A percentile compares a stretch with the other conserved stretches of the same genome.
These are phyloP conservation scores for Elsinoe batatas DNA, from an alignment of 2,329 filamentous ascomycete genomes.

Conservation along the genomic window DNA sequence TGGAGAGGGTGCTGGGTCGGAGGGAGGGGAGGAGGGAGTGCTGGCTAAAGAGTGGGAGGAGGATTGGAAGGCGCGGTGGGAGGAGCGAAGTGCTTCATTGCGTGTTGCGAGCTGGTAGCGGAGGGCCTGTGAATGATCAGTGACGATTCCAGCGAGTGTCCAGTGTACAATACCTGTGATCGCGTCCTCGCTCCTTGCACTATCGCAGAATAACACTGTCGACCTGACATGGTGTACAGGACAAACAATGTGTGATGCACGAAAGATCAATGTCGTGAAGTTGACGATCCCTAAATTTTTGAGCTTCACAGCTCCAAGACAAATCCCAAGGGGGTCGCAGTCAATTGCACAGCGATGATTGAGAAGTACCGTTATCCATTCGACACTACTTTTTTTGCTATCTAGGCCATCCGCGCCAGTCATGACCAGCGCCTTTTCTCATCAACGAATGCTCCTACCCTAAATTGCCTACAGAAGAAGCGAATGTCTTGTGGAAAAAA, in stretches of 20 bases:
- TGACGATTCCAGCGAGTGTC: background rate
- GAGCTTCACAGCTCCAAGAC: background rate
- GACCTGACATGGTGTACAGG: background rate
- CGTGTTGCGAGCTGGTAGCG: conserved; percentile 12
- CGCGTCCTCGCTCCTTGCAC: conserved; percentile 11
- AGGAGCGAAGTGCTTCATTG: background rate
- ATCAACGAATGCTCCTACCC: background rate
- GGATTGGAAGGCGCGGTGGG: background rate
- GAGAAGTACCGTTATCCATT: conserved; percentile 8
- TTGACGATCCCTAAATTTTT: background rate
- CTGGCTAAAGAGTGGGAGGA: background rate
- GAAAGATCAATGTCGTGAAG: background rate
- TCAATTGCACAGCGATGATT: background rate
- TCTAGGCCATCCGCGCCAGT: background rate
- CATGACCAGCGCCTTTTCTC: background rate
- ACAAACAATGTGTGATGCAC: background rate
- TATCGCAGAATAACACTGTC: background rate
- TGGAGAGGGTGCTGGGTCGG: background rate
- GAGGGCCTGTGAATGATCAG: conserved; percentile 5
- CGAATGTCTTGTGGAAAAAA: conserved; percentile 1
- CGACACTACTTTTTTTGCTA: conserved; percentile 9
- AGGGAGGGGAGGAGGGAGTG: background rate
- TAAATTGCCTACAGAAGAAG: conserved; percentile 11
- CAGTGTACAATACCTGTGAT: conserved; percentile 4
- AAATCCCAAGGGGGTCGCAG: background rate